phyloP scores from a whole-genome alignment of 2,329 filamentous ascomycete species.

The Penicillium freii region DNA sequence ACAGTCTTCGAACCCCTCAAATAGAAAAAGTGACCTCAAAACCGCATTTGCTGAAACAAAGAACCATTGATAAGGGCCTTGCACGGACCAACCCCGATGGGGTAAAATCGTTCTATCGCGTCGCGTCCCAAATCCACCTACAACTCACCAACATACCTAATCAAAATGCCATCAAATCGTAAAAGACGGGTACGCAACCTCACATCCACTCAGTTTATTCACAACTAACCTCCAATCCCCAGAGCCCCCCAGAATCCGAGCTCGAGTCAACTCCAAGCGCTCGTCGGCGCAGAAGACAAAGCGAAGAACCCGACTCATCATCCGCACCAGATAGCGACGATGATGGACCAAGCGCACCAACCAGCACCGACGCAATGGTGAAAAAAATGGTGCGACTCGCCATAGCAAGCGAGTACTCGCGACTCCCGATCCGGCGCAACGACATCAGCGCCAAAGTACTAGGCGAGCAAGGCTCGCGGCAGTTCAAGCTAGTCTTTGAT shows the following conservation, averaged over 20 bases:
- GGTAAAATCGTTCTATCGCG: conserved; percentile 23
- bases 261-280: not conserved
- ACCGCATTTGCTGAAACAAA: not conserved
- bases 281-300: conserved; percentile 15
- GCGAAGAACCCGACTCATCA: conserved; percentile 7
- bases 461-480: conserved; percentile 61
- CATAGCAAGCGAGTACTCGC: conserved; percentile 59
- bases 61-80: conserved; percentile 13
- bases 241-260: conserved; percentile 2
- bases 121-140: conserved; percentile 17
- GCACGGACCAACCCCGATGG: conserved; percentile 23
- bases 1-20: not conserved
- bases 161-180: conserved; percentile 26
- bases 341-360: conserved; percentile 25
- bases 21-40: not conserved
- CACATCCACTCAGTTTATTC: not conserved
- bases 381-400: conserved; percentile 64
- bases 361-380: conserved; percentile 46
- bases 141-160: not conserved
- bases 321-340: conserved; percentile 16
- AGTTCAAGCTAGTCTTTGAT: conserved; percentile 75
- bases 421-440: conserved; percentile 55
- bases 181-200: conserved; percentile 31
- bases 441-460: conserved; percentile 67
- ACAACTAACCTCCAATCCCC: not conserved